Conservation (phyloP, 2,329 filamentous ascomycete species). For the Fusarium odoratissimum region DNA sequence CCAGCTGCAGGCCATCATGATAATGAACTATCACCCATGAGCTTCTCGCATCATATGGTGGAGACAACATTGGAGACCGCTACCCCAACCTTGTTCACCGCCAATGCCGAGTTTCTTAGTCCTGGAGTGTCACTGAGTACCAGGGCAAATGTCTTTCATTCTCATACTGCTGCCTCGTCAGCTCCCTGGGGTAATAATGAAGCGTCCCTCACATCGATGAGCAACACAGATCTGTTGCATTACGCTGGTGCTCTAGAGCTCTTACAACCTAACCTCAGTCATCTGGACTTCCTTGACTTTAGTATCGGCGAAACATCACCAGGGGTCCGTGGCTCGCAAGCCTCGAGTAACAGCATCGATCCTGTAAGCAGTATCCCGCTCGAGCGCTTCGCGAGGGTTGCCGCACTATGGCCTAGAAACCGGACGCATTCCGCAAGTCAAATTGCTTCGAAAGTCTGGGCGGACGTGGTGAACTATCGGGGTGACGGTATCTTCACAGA, state of each 20-base stretch:
- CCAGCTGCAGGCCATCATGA: background rate
- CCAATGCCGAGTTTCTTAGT: background rate
- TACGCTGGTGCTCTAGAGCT: background rate
- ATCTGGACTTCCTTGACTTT: background rate
- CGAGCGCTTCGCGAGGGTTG: background rate
- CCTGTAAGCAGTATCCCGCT: background rate
- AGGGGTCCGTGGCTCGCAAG: fast-evolving
- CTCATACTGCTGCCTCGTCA: fast-evolving
- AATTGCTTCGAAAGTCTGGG: background rate
- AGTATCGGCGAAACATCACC: fast-evolving
- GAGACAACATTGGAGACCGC: background rate
- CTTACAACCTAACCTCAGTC: background rate
- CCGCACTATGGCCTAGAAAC: background rate
- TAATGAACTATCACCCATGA: background rate
- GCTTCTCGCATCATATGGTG: background rate
- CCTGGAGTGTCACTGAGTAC: background rate
- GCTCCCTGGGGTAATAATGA: background rate
- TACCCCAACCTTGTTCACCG: background rate
- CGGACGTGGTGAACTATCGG: background rate
- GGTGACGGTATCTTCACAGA: background rate
- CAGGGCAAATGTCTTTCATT: background rate
- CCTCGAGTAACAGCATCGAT: background rate
- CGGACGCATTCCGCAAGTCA: background rate
- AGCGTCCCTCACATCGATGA: background rate
- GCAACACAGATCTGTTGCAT: background rate